Evolutionary conservation across 257 asterid genomes (phyloP).

Genomic region (Nemophila menziesii): DNA sequence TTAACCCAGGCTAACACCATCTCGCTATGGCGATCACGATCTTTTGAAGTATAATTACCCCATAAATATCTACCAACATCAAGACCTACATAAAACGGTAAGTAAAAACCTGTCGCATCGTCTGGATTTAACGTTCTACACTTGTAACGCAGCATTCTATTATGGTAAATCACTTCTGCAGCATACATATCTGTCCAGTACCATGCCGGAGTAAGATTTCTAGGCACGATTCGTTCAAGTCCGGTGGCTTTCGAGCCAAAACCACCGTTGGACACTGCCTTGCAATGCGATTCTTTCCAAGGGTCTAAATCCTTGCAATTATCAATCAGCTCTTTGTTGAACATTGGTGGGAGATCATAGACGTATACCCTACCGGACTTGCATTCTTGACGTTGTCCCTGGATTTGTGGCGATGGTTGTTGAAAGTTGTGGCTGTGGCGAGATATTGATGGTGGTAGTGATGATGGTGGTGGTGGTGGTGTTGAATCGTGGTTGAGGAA

Average conservation of each 20-base stretch:
- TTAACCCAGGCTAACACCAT: conserved; percentile 40
- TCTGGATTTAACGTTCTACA: conserved; percentile 38
- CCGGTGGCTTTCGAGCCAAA: conserved; percentile 40
- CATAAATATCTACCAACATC: conserved; percentile 46
- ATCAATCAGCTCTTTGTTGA: conserved; percentile 29
- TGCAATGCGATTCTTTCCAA: conserved; percentile 40
- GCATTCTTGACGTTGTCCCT: conserved; percentile 15
- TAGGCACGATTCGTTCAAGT: conserved; percentile 30
- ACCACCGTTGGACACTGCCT: conserved; percentile 33
- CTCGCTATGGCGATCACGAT: conserved; percentile 29
- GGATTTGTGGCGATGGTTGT: too few species aligned
- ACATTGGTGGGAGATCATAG: conserved; percentile 32
- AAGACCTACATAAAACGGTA: conserved; percentile 61
- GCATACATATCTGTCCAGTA: conserved; percentile 46
- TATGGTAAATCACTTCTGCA: conserved; percentile 41
- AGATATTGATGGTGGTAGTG: too few species aligned
- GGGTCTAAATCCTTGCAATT: conserved; percentile 34
- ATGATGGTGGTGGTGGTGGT: too few species aligned
- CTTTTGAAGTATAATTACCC: conserved; percentile 33
- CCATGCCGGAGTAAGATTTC: conserved; percentile 32
- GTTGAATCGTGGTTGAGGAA: too few species aligned
- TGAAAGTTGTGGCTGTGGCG: too few species aligned
- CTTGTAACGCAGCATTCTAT: conserved; percentile 24
- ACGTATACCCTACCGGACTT: conserved; percentile 35
- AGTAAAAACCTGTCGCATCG: conserved; percentile 47